These are phyloP conservation scores for Boletus vinaceobasis DNA, from an alignment of 768 basidiomycete species.

Conservation along the genomic window DNA sequence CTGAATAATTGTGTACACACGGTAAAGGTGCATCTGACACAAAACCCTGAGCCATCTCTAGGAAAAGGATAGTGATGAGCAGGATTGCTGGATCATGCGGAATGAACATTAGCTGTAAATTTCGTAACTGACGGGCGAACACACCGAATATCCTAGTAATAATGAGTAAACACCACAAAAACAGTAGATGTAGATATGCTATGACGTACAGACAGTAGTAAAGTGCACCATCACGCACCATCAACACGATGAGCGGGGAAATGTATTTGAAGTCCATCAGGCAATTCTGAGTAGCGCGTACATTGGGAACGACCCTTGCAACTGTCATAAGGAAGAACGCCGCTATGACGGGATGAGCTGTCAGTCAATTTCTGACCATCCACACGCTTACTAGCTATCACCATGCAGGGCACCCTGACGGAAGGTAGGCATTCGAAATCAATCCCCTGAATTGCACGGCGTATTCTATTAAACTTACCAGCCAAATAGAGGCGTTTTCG, in stretches of 20 bases:
- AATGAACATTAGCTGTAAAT: not conserved
- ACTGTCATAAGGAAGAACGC: conserved; percentile 3
- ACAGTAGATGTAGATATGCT: not conserved
- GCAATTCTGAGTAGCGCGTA: not conserved
- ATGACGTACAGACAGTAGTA: not conserved
- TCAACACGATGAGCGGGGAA: conserved; percentile 1
- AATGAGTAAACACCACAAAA: not conserved
- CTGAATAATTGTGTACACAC: not conserved
- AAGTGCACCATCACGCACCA: conserved; percentile 4
- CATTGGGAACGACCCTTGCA: not conserved
- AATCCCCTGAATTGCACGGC: not conserved
- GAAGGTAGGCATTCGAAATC: too few species aligned
- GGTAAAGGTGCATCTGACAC: not conserved
- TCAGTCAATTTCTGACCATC: not conserved
- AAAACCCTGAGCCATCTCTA: not conserved
- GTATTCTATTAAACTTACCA: not conserved
- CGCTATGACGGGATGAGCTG: not conserved
- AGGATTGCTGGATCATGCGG: not conserved
- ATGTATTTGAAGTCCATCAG: not conserved
- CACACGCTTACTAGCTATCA: conserved; percentile 4
- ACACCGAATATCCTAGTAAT: not conserved
- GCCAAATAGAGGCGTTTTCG: not conserved
- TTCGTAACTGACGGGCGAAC: not conserved
- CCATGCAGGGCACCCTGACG: conserved; percentile 3
- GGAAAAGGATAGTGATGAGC: not conserved